Base-by-base conservation (phyloP, 1,284 basidiomycete genomes). In the Moesziomyces globuligerus region DNA sequence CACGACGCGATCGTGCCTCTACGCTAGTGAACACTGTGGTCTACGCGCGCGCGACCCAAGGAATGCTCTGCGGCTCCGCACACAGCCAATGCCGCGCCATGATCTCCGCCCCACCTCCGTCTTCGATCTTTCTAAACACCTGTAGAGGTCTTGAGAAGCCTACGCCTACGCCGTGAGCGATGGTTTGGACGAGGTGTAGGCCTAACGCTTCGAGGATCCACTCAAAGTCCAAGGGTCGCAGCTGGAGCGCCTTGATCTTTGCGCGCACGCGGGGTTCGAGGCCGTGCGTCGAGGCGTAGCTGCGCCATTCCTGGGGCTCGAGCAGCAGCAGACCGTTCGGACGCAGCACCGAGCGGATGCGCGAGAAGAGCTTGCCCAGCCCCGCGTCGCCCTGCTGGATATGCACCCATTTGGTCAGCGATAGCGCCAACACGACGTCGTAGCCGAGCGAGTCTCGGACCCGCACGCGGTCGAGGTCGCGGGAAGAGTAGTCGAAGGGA, bases 331-430 rank as follows among this genome's bases (percentile, higher is more conserved):
- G 7, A 0, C 58, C 62, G n/a, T 45, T 34, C 0, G 52, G 39
- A 2, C 44, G 36, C 10, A 72, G 56, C 11, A 50, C 48, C 15
- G 7, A 11, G 18, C 34, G 18, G 29, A 67, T 52, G 15, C 62
- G 61, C 1, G 69, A 57, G 20, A 67, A 59, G 20, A 67, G 50
- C 11, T 36, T 50, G 6, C 36, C 15, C 4, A 72, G 47, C 3
- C 69, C 69, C 4, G 11, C 17, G 21, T 72, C 62, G 10, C 50
- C 51, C 10, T 52, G 51, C 10, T 72, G 69, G 34, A 72, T 57
- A 50, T 72, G 62, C 42, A 72, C 56, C 69, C 69, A 72, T 43
- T 72, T 72, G 37, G 70, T 70, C 26, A 75, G 36, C 7, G 73
- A 72, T 6, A 75, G 56, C 0, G 54, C 54, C 10, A 64, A 40